Base-by-base conservation (phyloP, 805 yeast species). In the Cyberlindnera samutprakarnensis region DNA sequence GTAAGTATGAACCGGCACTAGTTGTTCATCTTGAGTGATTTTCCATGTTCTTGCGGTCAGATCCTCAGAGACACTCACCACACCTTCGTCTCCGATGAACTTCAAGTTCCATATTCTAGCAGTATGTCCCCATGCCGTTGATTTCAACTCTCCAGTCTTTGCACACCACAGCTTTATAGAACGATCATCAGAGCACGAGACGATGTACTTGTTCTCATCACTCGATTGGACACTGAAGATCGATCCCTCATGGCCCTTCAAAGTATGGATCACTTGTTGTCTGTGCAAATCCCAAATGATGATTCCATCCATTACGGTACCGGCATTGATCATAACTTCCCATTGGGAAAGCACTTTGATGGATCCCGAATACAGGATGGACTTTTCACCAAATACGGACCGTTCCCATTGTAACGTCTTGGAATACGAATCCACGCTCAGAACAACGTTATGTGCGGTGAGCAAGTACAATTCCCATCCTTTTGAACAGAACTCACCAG, bases 41-140 rank as follows among this genome's bases (percentile, higher is more conserved):
- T 61, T 55, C 98, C 98, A 92, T 0, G 78, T 53, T 40, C 96
- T 69, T 9, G 83, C 72, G 0, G 95, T 78, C 45, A 88, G 74
- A 55, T 92, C 98, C 54, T 92, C 98, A 6, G 94, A 78, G 17
- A 78, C 75, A 54, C 94, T 75, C 12, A 85, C 61, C 1, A 78
- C 44, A 5, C 59, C 54, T 5, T 43, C 49, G 27, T 56, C 56
- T 6, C 59, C 58, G 36, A 62, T 70, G 49, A 85, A 84, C 30
- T 65, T 66, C 27, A 90, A 60, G 26, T 72, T 70, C 98, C 98
- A 92, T 25, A 92, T 88, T 51, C 98, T 71, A 0, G 97, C 90
- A 1, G 82, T 78, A 52, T 92, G 98, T 11, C 97, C 98, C 96
- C 96, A 92, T 1, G 95, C 96, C 18, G 77, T 72, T 1, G 90